Evolutionary conservation across 202 grass and related monocot genomes (phyloP), one percentile per base, ranked within the genome.

Genomic region (Digitaria exilis): DNA sequence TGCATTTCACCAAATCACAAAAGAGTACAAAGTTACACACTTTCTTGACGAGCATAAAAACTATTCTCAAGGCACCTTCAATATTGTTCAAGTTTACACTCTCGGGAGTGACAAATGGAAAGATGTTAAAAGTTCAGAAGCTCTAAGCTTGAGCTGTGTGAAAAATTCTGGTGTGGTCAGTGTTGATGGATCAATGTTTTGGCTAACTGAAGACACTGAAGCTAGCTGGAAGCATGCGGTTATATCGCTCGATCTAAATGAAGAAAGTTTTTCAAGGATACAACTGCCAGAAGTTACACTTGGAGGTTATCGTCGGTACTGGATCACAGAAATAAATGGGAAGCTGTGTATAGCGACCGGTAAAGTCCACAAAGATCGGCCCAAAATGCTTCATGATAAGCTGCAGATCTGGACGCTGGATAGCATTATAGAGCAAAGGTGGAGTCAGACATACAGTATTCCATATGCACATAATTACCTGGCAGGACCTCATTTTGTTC

Each of bases 321-420:
- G 26, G 57, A 55, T 80, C 18, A 80, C 59, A 18, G 84, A 80
- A 32, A 80, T 86, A 66, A 24, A 86, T 80, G 59, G 69, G 17
- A 80, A 86, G 68, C 46, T 86, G 15, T 80, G 22, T 34, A 19
- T 86, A 6, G 32, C 56, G 17, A 44, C 84, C n/a, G 67, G 4
- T 24, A 34, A 44, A 66, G 65, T 69, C 65, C n/a, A 44, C 6
- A 12, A 21, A 2, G 7, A 37, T 34, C 2, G 7, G 9, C 3
- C 46, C 52, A 79, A 34, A 46, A 28, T 28, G 35, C 25, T 79
- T 57, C 2, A 2, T 26, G 41, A 16, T 44, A 73, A 73, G 28
- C 35, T 88, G 22, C 67, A 88, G 29, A 73, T 84, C 3, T 88
- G 80, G 86, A 88, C 42, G 6, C 68, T 88, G 12, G 12, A 57